phyloP scores from a whole-genome alignment of 768 basidiomycete genomes.

The Serendipita indica region DNA sequence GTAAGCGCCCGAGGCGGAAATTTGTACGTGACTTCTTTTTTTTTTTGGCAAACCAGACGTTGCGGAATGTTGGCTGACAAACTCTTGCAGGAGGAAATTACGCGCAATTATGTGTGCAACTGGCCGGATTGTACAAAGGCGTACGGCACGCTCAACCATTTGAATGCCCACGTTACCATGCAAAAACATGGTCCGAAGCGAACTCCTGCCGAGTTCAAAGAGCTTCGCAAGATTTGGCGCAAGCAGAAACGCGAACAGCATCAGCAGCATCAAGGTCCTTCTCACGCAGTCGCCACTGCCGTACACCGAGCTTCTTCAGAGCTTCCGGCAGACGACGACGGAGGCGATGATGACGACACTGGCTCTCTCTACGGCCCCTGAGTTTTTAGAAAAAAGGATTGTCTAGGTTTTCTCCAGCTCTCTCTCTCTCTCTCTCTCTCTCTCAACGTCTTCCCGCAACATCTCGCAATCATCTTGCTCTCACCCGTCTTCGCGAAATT shows the following conservation, averaged over 20 bases:
- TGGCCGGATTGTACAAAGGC: constrained; percentile 47
- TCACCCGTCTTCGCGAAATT: no score
- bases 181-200: constrained; percentile 89
- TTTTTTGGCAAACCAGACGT: background rate
- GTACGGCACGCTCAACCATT: constrained; percentile 90
- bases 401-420: background rate
- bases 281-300: no score
- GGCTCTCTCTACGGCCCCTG: background rate
- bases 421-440: background rate
- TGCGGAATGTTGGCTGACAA: background rate
- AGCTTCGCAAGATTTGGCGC: constrained; percentile 91
- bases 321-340: background rate
- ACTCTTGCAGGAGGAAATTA: background rate
- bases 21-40: background rate
- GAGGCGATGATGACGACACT: background rate
- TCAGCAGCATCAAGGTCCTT: background rate
- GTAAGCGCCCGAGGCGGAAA: constrained; percentile 31
- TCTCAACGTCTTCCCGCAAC: background rate
- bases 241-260: constrained; percentile 68
- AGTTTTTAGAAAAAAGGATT: background rate
- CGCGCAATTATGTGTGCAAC: constrained; percentile 8
- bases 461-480: no score
- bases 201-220: constrained; percentile 78
- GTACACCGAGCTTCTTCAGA: no score
- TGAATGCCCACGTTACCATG: constrained; percentile 98